Evolutionary conservation across 768 basidiomycete genomes (phyloP).

Genomic region (Lentinus brumalis): DNA sequence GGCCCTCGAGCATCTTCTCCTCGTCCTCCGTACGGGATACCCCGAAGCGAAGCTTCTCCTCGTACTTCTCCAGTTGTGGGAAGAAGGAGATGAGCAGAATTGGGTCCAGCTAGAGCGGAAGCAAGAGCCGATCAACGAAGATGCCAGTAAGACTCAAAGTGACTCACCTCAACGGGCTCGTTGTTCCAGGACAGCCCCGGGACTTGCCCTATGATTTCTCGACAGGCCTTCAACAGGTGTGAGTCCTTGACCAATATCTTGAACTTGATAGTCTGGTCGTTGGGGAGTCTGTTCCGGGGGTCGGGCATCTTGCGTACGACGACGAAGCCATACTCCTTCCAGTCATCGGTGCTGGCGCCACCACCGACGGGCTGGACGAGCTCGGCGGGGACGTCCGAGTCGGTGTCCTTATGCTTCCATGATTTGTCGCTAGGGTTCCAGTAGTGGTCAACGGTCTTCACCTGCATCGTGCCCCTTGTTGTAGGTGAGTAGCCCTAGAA

Average conservation of each 20-base stretch:
- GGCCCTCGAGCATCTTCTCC: slow-evolving; percentile 42
- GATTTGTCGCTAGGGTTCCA: slow-evolving; percentile 57
- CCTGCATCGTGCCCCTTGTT: slow-evolving; percentile 37
- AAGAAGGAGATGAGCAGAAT: slow-evolving; percentile 58
- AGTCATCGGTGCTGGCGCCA: slow-evolving; percentile 10
- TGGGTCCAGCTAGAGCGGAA: slow-evolving; percentile 47
- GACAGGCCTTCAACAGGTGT: slow-evolving; percentile 58
- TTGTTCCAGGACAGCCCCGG: slow-evolving; percentile 62
- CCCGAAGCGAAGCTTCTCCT: slow-evolving; percentile 40
- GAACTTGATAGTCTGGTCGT: slow-evolving; percentile 43
- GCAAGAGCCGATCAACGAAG: background rate
- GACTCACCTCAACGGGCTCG: slow-evolving; percentile 52
- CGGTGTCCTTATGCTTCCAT: slow-evolving; percentile 65
- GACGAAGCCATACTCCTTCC: slow-evolving; percentile 50
- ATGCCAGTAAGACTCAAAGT: background rate
- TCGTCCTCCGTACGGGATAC: slow-evolving; percentile 41
- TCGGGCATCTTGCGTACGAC: slow-evolving; percentile 53
- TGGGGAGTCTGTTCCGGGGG: slow-evolving; percentile 28
- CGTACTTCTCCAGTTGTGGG: slow-evolving; percentile 47
- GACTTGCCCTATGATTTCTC: slow-evolving; percentile 57
- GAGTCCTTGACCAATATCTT: slow-evolving; percentile 60
- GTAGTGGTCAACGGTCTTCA: slow-evolving; percentile 63
- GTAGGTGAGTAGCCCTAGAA: too few species aligned
- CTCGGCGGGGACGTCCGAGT: slow-evolving; percentile 54
- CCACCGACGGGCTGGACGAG: slow-evolving; percentile 6